Evolutionary conservation across 495 filamentous ascomycete genomes (phyloP).

Genomic region (Viridothelium virens): DNA sequence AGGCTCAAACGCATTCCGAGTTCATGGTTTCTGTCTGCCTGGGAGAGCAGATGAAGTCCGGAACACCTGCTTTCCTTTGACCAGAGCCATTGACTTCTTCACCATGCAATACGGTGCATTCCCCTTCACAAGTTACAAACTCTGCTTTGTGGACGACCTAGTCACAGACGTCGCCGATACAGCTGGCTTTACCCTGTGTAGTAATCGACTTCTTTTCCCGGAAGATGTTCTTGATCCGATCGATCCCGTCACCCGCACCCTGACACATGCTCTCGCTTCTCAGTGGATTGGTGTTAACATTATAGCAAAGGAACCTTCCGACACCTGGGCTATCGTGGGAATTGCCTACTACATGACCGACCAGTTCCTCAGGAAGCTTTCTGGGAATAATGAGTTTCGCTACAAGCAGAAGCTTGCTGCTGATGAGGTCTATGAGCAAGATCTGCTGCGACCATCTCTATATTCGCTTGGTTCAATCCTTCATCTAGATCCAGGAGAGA

Average conservation of each 20-base stretch:
- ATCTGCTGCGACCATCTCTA: slow-evolving; percentile 75
- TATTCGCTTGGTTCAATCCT: slow-evolving; percentile 69
- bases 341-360: slow-evolving; percentile 91
- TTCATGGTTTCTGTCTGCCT: slow-evolving; percentile 86
- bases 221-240: slow-evolving; percentile 74
- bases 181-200: slow-evolving; percentile 81
- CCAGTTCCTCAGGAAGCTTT: slow-evolving; percentile 77
- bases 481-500: slow-evolving; percentile 68
- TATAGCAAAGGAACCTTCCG: slow-evolving; percentile 66
- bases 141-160: slow-evolving; percentile 90
- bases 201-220: slow-evolving; percentile 73
- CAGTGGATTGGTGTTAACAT: slow-evolving; percentile 93
- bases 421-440: slow-evolving; percentile 72
- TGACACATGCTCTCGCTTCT: slow-evolving; percentile 77
- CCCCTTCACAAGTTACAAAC: slow-evolving; percentile 77
- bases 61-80: slow-evolving; percentile 72
- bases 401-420: slow-evolving; percentile 82
- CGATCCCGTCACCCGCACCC: slow-evolving; percentile 62
- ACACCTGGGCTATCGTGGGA: slow-evolving; percentile 87
- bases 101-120: slow-evolving; percentile 76
- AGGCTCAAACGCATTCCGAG: slow-evolving; percentile 68
- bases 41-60: slow-evolving; percentile 67
- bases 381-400: slow-evolving; percentile 88
- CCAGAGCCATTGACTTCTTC: slow-evolving; percentile 77
- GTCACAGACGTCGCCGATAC: slow-evolving; percentile 61